Conservation (phyloP, 306 rosid genomes). For the Astragalus glycyphyllos region DNA sequence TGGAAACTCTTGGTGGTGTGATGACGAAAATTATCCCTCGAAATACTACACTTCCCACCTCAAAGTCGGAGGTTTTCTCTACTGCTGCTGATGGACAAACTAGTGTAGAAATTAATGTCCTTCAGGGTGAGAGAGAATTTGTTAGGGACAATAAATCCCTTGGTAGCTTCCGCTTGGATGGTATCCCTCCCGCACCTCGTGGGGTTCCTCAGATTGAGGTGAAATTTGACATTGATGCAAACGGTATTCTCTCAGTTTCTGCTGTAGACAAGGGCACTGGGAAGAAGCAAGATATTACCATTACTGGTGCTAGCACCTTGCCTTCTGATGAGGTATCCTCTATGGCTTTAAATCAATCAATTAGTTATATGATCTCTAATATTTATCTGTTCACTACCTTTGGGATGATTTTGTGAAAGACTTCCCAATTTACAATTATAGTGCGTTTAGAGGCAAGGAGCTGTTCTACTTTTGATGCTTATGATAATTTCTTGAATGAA, state of each 20-base stretch:
- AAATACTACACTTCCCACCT: constrained; percentile 95
- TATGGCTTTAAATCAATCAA: neutral
- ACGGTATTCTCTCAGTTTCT: constrained; percentile 86
- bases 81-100: constrained; percentile 98
- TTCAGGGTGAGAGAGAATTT: constrained; percentile 95
- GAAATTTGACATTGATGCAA: constrained; percentile 94
- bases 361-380: neutral
- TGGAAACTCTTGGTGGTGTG: constrained; percentile 93
- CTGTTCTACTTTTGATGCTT: constrained; percentile 1
- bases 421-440: neutral
- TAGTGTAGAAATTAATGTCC: constrained; percentile 92
- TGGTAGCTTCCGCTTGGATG: constrained; percentile 95
- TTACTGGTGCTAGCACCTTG: constrained; percentile 96
- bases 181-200: constrained; percentile 94
- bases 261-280: constrained; percentile 96
- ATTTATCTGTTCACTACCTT: neutral
- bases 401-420: neutral
- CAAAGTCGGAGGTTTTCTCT: constrained; percentile 95
- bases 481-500: constrained; percentile 18
- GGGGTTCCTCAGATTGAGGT: constrained; percentile 99
- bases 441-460: neutral
- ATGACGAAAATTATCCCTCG: constrained; percentile 97
- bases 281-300: constrained; percentile 93
- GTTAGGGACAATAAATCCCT: constrained; percentile 96
- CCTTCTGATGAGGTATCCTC: constrained; percentile 83